Evolutionary conservation across 257 asterid species (phyloP), one percentile per base, ranked within the genome.

Genomic region (Ophiorrhiza pumila): DNA sequence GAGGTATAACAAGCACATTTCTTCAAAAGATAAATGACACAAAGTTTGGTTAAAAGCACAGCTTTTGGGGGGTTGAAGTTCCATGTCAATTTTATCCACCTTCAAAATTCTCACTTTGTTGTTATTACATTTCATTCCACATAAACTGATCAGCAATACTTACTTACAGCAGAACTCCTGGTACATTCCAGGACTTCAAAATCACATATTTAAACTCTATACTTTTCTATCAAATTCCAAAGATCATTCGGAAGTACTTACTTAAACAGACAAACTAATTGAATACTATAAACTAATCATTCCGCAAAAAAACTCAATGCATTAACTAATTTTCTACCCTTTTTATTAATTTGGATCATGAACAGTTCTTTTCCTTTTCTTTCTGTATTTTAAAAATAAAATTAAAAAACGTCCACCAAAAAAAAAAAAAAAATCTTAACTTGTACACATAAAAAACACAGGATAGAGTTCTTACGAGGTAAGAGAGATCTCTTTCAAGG

Each of bases 401-500:
- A 76, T 25, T 14, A 52, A 31, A 46, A 63, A 71, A 69, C 78
- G 78, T 68, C 74, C 29, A 65, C 47, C 56, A 65, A 65, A 68
- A 35, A 50, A n/a, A 15, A 64, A 49, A 8, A 2, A 49, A 49
- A 68, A 55, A 22, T 25, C 63, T 47, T 32, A 37, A 79, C 3
- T 52, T 58, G 22, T n/a, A 56, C 13, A 79, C 15, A 35, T 45
- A 76, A 80, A 71, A 52, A 68, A 76, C 80, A 78, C 80, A 78
- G 72, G 59, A 69, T 65, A 82, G 68, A 81, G 77, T 79, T 74
- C 98, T 84, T 94, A 94, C 98, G 80, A 94, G 79, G 92, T 94
- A 94, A 80, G 99, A 86, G 78, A 94, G 89, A 53, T 86, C 87
- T 41, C 85, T 79, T 67, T 94, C 96, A 84, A 91, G 91, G 78